Evolutionary conservation across 2,329 filamentous ascomycete species (phyloP), one percentile per base, ranked within the genome.

Genomic region (Ceratocystis destructans): DNA sequence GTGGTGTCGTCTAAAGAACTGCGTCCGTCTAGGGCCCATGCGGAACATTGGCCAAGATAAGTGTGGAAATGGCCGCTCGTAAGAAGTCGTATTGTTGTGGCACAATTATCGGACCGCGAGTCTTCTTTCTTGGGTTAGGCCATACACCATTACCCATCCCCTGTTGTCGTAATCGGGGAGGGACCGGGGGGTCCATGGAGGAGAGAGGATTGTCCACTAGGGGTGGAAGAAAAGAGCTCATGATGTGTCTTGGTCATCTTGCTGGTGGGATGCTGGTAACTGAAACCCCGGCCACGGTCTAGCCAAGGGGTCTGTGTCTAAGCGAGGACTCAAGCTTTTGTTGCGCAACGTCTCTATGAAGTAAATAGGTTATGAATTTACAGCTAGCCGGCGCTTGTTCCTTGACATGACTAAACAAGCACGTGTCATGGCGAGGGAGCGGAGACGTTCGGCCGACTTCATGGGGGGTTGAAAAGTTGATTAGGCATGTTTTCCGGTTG

Each of bases 271-370:
- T 20, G 48, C 1, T n/a, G 48, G 48, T 5, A 12, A 53, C 48
- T 53, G 48, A 53, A 53, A 53, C 48, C 48, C 48, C 7, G 48
- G n/a, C n/a, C 37, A 41, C 37, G 37, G 37, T 22, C 48, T 50
- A 20, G 22, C 53, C 25, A 57, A n/a, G 28, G 22, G 53, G 53
- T 57, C 53, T 57, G 53, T 57, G 53, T 33, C 53, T 57, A 57
- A 57, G 53, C 53, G 53, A 57, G 46, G 7, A 31, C 22, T 57
- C 53, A 57, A 57, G 53, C 28, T 57, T 57, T n/a, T 33, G 48
- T 50, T 50, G 22, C n/a, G 20, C n/a, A 50, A 22, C 48, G 48
- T 50, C 20, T 22, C 48, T 22, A 50, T 22, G 5, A n/a, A 20
- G n/a, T 22, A 25, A 22, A 25, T 50, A 10, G 48, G 5, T 1